Evolutionary conservation across 768 basidiomycete species (phyloP).

Genomic region (Galerina marginata): DNA sequence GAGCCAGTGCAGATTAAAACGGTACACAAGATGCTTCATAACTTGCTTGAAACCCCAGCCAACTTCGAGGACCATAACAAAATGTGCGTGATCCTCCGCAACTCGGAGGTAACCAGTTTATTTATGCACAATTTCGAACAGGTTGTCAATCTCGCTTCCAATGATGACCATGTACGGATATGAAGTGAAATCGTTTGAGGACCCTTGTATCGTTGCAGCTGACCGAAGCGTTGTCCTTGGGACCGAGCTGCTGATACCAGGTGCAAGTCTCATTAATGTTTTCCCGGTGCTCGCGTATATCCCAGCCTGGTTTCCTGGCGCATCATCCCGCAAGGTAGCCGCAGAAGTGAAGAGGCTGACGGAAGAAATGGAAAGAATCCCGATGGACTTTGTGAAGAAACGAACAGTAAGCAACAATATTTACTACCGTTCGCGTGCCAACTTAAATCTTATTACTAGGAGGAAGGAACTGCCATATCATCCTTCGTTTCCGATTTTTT

Average conservation of each 20-base stretch:
- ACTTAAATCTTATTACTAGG: background rate
- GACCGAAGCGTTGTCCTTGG: conserved; percentile 33
- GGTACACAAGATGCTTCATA: conserved; percentile 34
- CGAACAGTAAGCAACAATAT: background rate
- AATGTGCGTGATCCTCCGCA: conserved; percentile 4
- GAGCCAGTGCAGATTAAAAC: conserved; percentile 32
- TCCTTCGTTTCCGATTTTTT: conserved; percentile 17
- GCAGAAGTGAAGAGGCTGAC: conserved; percentile 23
- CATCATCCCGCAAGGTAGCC: conserved; percentile 3
- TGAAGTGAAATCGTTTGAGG: conserved; percentile 13
- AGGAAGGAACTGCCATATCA: conserved; percentile 5
- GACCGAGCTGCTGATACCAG: conserved; percentile 15
- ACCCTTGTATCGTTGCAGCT: conserved; percentile 27
- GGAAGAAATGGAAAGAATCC: conserved; percentile 11
- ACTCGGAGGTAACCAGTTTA: background rate
- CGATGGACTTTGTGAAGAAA: conserved; percentile 13
- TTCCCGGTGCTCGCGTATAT: conserved; percentile 21
- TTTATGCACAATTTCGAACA: background rate
- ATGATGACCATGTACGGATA: conserved; percentile 25
- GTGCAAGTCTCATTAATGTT: conserved; percentile 15
- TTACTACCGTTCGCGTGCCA: too few relatives aligned
- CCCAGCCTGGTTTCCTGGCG: conserved; percentile 27
- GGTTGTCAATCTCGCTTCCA: conserved; percentile 18
- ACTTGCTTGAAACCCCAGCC: conserved; percentile 23
- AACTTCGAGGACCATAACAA: conserved; percentile 15